phyloP scores from a whole-genome alignment of 352 stramenopile genomes.

The Globisporangium heterothallicum region DNA sequence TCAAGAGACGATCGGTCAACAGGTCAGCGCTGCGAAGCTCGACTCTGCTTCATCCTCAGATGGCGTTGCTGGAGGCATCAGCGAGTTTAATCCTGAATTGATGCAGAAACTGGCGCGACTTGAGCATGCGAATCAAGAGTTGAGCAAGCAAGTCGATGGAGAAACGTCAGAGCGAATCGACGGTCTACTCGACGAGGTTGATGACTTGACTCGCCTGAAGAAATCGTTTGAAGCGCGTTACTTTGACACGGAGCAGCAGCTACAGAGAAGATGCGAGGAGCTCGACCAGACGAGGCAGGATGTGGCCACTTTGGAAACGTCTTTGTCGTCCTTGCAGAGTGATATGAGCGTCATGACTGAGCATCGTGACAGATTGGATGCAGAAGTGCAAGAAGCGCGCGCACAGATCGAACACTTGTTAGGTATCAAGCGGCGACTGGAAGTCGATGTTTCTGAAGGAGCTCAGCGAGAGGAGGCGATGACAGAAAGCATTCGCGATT shows the following conservation, averaged over 20 bases:
- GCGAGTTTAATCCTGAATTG: conserved; percentile 64
- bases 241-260: conserved; percentile 37
- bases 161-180: conserved; percentile 57
- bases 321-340: neutral
- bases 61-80: conserved; percentile 28
- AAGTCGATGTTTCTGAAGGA: conserved; percentile 7
- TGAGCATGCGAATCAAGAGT: conserved; percentile 46
- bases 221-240: conserved; percentile 67
- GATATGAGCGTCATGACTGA: neutral
- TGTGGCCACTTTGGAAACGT: neutral
- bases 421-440: neutral
- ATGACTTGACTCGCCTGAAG: conserved; percentile 56
- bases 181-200: conserved; percentile 44
- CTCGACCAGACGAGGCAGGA: conserved; percentile 3
- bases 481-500: conserved; percentile 9
- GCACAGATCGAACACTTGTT: neutral
- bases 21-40: conserved; percentile 8
- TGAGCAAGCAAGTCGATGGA: conserved; percentile 44
- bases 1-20: conserved; percentile 28
- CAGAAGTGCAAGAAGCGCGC: neutral
- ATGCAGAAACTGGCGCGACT: conserved; percentile 57
- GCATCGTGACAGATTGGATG: neutral
- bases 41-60: neutral
- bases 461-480: conserved; percentile 19
- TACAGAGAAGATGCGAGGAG: conserved; percentile 9